Base-by-base conservation (phyloP, 164 flowering plant species). In the Saururus chinensis region DNA sequence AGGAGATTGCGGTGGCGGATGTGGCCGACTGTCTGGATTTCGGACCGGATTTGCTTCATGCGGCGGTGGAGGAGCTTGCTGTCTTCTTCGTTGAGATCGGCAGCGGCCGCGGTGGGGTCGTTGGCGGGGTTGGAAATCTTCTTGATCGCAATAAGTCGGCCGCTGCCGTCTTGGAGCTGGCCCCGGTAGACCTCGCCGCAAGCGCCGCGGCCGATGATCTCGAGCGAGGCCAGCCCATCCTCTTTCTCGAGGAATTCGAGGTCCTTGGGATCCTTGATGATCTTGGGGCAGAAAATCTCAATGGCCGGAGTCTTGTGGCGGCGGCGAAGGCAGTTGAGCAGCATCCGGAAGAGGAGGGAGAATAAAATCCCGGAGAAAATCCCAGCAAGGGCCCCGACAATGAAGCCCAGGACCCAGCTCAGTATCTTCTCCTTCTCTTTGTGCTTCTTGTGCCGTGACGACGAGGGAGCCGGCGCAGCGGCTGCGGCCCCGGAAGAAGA, bases 171-270 rank as follows among this genome's bases (percentile, higher is more conserved):
- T 0, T 88, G 87, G 40, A 92, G 56, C 59, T 77, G 79, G 19
- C 89, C 87, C 51, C 67, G 85, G 74, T 85, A 89, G 35, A 92
- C 96, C 61, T 84, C 86, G 19, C 96, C 98, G 61, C 96, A 87
- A 0, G 90, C 98, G 19, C 98, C 98, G 61, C 64, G 71, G 26
- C 98, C 98, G 1, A 92, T 86, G 30, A 80, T 52, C 51, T 84
- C 76, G 60, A 85, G 64, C 0, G 82, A 66, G 0, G 80, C 74
- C 7, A 89, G 1, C 12, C 85, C 89, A 17, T 87, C 95, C 48
- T 85, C 95, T 37, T 76, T 79, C 64, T 87, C 90, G 49, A 92
- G 64, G 73, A 92, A 92, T 20, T 82, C 83, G 59, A 92, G 66
- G 62, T 84, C 83, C 64, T 82, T 85, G 0, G 75, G 80, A 53